Evolutionary conservation across 352 stramenopile genomes (phyloP).

Genomic region (Phytopythium helicoides): DNA sequence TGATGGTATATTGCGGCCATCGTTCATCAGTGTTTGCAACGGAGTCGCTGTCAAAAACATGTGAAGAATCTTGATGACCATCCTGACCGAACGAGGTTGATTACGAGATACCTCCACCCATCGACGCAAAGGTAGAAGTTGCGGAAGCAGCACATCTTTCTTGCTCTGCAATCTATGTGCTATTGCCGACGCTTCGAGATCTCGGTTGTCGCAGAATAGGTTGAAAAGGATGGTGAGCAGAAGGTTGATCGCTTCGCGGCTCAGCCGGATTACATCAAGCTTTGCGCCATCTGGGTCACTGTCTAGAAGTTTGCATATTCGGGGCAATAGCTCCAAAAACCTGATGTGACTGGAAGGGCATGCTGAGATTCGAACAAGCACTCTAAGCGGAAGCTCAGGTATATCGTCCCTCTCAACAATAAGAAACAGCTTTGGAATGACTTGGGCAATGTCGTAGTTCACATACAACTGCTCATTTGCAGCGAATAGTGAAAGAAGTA

Average conservation of each 20-base stretch:
- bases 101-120: constrained; percentile 40
- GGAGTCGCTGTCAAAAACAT: constrained; percentile 25
- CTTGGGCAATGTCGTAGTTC: constrained; percentile 47
- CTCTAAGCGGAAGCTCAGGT: constrained; percentile 37
- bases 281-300: background rate
- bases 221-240: constrained; percentile 61
- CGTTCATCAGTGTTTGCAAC: constrained; percentile 46
- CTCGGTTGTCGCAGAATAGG: constrained; percentile 37
- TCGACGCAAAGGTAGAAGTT: constrained; percentile 50
- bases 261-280: constrained; percentile 7
- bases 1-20: constrained; percentile 47
- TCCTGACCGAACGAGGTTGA: constrained; percentile 26
- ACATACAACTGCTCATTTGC: constrained; percentile 38
- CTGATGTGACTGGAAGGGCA: constrained; percentile 26
- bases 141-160: constrained; percentile 34
- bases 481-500: constrained; percentile 45
- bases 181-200: constrained; percentile 5
- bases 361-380: constrained; percentile 48
- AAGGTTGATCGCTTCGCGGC: constrained; percentile 15
- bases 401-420: constrained; percentile 30
- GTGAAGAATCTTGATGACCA: constrained; percentile 57
- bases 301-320: constrained; percentile 20
- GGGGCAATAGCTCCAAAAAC: constrained; percentile 38
- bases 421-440: constrained; percentile 45
- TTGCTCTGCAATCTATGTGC: constrained; percentile 15